Percentiles rank a stretch among this genome's conserved stretches.
These are phyloP conservation scores for Pouteria glomerata DNA, from an alignment of 148 eudicot species.

Conservation along the genomic window DNA sequence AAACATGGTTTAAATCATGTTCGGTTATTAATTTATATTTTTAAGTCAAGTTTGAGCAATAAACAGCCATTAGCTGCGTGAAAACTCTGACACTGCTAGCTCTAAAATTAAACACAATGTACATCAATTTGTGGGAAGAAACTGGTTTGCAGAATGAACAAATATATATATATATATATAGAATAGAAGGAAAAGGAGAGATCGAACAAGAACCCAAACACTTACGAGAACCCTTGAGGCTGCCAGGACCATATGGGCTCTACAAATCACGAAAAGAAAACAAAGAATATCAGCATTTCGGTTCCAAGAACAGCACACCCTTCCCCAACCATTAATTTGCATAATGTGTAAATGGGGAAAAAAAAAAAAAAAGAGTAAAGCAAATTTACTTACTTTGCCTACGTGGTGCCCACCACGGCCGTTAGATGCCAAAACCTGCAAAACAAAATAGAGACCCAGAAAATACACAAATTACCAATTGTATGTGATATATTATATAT, in stretches of 20 bases:
- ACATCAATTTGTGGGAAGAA: no score
- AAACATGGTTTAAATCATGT: no score
- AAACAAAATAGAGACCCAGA: background rate
- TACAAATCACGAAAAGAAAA: slow-evolving; percentile 8
- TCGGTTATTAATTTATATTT: no score
- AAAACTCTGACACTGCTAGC: no score
- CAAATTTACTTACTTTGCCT: slow-evolving; percentile 1
- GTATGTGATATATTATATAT: background rate
- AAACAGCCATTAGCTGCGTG: no score
- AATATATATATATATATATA: no score
- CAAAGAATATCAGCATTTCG: background rate
- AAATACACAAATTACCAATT: background rate
- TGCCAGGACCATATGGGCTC: slow-evolving; percentile 37
- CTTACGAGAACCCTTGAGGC: slow-evolving; percentile 42
- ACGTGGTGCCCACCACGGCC: slow-evolving; percentile 24
- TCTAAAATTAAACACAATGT: no score
- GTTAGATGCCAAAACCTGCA: slow-evolving; percentile 15
- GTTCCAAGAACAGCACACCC: background rate
- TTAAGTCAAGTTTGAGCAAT: no score
- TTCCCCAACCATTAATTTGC: no score
- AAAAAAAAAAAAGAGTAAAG: background rate
- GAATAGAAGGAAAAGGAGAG: background rate
- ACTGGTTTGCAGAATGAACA: no score
- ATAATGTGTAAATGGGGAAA: background rate
- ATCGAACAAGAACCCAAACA: background rate